Percentiles rank a stretch among this genome's conserved stretches.
phyloP scores from a whole-genome alignment of 129 eudicot species.

The Pseudognaphalium luteoalbum region DNA sequence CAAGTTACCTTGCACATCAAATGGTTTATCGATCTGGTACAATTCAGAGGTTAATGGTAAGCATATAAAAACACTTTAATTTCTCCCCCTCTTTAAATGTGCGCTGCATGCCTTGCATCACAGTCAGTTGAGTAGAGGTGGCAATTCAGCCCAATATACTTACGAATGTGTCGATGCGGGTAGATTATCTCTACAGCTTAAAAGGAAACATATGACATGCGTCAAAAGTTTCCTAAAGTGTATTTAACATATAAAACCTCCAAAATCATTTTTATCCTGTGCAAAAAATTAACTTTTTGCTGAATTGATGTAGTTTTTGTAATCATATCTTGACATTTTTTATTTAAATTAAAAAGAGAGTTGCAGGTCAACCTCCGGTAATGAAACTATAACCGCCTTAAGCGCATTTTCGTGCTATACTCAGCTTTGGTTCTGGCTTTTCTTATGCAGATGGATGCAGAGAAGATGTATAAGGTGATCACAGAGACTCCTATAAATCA shows the following conservation, averaged over 20 bases:
- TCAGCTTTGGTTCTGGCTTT: conserved; percentile 7
- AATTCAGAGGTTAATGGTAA: conserved; percentile 78
- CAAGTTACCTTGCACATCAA: conserved; percentile 86
- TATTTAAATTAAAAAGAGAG: not conserved
- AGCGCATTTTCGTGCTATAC: not conserved
- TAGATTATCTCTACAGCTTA: not conserved
- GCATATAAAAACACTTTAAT: not conserved
- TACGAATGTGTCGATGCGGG: not conserved
- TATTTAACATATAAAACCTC: not conserved
- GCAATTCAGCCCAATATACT: not conserved
- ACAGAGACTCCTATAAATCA: conserved; percentile 36
- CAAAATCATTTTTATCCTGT: not conserved
- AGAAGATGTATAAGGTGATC: conserved; percentile 62
- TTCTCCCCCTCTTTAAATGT: not conserved
- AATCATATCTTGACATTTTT: not conserved
- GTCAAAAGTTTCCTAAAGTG: not conserved
- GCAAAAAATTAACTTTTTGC: not conserved
- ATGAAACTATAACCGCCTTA: too few species aligned
- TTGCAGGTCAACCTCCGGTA: not conserved
- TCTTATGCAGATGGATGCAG: conserved; percentile 60
- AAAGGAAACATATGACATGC: not conserved
- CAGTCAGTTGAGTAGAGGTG: not conserved
- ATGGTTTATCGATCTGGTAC: conserved; percentile 73
- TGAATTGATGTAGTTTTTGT: not conserved
- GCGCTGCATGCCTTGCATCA: not conserved